A percentile compares a stretch with the other conserved stretches of the same genome.
Conservation (phyloP, 805 yeast species). For the Starmerella bombi region DNA sequence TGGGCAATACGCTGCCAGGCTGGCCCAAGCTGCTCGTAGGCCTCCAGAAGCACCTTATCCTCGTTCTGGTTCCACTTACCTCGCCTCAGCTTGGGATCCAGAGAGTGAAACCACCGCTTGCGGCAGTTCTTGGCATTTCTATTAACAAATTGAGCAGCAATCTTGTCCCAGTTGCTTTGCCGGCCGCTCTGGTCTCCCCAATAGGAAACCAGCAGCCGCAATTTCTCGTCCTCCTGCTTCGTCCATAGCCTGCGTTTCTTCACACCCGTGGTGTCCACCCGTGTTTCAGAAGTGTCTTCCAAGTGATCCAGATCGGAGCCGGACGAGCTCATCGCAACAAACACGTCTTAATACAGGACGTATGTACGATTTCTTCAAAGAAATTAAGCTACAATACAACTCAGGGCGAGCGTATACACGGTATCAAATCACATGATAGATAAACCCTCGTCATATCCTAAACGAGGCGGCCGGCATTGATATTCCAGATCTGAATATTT, state of each 20-base stretch:
- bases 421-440: too few relatives aligned
- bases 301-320: constrained; percentile 4
- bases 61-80: constrained; percentile 83
- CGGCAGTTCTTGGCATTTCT: constrained; percentile 72
- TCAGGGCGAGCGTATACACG: too few relatives aligned
- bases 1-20: constrained; percentile 75
- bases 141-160: constrained; percentile 25
- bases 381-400: too few relatives aligned
- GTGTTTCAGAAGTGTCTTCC: constrained; percentile 1
- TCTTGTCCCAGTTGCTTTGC: constrained; percentile 33
- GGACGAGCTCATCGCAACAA: constrained; percentile 8
- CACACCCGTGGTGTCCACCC: neutral
- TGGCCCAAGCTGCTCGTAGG: constrained; percentile 58
- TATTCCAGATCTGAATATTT: too few relatives aligned
- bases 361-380: too few relatives aligned
- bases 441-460: too few relatives aligned
- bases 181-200: constrained; percentile 37
- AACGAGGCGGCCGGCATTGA: too few relatives aligned
- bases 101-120: constrained; percentile 74
- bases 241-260: constrained; percentile 41
- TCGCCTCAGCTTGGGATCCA: constrained; percentile 67
- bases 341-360: too few relatives aligned
- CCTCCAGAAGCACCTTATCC: constrained; percentile 50
- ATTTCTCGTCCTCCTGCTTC: constrained; percentile 51
- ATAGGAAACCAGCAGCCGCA: constrained; percentile 32